phyloP scores from a whole-genome alignment of 768 basidiomycete species.

The Russula sp. region DNA sequence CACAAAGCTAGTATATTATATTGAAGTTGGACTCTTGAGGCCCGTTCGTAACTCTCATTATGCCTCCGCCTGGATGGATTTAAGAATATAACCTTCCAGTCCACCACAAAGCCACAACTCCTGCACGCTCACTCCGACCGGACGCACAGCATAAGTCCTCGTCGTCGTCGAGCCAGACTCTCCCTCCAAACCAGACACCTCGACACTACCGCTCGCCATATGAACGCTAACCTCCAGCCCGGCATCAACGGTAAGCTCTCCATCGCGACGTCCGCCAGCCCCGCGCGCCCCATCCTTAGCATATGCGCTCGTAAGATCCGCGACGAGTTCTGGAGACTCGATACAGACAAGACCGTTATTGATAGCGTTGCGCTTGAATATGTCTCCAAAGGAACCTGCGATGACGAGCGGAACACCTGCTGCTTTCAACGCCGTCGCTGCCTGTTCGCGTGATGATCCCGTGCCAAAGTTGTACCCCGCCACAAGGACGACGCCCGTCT shows the following conservation, averaged over 20 bases:
- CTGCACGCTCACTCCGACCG: slow-evolving; percentile 92
- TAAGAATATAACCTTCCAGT: slow-evolving; percentile 86
- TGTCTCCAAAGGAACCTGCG: slow-evolving; percentile 98
- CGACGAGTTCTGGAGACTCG: slow-evolving; percentile 86
- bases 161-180: slow-evolving; percentile 27
- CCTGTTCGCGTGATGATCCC: slow-evolving; percentile 96
- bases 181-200: slow-evolving; percentile 41
- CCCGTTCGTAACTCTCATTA: not conserved
- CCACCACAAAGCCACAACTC: slow-evolving; percentile 97
- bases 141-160: slow-evolving; percentile 62
- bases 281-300: slow-evolving; percentile 73
- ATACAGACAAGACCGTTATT: slow-evolving; percentile 97
- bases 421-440: slow-evolving; percentile 93
- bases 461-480: slow-evolving; percentile 99
- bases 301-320: slow-evolving; percentile 73
- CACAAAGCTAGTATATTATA: not conserved
- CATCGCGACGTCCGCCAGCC: slow-evolving; percentile 67
- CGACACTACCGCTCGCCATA: slow-evolving; percentile 69
- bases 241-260: slow-evolving; percentile 80
- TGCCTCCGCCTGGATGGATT: slow-evolving; percentile 50
- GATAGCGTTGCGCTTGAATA: slow-evolving; percentile 98
- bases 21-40: not conserved
- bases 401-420: slow-evolving; percentile 91
- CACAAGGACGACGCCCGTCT: slow-evolving; percentile 74
- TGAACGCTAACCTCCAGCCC: slow-evolving; percentile 61